Evolutionary conservation across 805 yeast genomes (phyloP).

Genomic region (Teunomyces aglyptinius): DNA sequence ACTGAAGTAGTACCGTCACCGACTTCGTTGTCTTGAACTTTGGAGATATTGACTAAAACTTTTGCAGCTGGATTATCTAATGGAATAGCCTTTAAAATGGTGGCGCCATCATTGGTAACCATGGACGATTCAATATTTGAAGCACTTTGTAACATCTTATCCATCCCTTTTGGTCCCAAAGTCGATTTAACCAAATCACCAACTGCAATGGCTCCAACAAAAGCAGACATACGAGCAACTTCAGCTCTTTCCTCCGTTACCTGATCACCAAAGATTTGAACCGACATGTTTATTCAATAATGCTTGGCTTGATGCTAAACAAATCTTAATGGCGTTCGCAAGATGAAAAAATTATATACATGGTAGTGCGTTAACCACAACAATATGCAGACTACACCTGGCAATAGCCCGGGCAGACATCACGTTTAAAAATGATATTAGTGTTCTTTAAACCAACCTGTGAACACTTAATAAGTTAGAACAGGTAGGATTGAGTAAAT

Average conservation of each 20-base stretch:
- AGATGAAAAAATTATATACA: conserved; percentile 1
- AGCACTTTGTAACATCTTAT: conserved; percentile 85
- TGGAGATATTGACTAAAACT: conserved; percentile 88
- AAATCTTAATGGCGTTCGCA: conserved; percentile 2
- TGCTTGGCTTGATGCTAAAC: background rate
- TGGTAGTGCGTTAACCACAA: background rate
- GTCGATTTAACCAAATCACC: conserved; percentile 95
- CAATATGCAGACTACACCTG: background rate
- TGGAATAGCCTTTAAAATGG: conserved; percentile 90
- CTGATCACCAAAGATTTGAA: conserved; percentile 94
- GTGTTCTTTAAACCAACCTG: background rate
- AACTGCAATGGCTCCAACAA: conserved; percentile 98
- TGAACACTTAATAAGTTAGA: too few relatives aligned
- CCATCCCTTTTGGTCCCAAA: conserved; percentile 99
- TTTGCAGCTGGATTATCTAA: conserved; percentile 97
- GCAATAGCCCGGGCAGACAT: background rate
- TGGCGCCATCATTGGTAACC: conserved; percentile 98
- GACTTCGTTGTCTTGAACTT: conserved; percentile 97
- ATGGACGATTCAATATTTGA: conserved; percentile 66
- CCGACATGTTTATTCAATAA: conserved; percentile 50
- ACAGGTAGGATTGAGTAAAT: too few relatives aligned
- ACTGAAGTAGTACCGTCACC: conserved; percentile 99
- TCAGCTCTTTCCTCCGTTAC: conserved; percentile 98
- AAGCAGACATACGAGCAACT: conserved; percentile 95
- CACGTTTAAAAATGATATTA: background rate